Percentiles rank a stretch among this genome's conserved stretches.
phyloP scores from a whole-genome alignment of 345 rosid genomes.

The Pseudoturritis turrita region DNA sequence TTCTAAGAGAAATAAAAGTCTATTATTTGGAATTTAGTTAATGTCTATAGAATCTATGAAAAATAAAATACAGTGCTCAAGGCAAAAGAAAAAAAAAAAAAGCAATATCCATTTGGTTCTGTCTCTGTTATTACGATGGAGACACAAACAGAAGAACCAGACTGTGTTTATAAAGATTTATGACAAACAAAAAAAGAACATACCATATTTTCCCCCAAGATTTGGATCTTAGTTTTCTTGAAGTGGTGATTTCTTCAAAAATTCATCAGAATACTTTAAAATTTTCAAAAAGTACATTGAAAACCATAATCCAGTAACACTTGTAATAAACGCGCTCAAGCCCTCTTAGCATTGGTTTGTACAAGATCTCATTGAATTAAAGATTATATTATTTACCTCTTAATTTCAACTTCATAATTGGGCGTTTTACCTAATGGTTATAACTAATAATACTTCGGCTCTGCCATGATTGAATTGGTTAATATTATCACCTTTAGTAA shows the following conservation, averaged over 20 bases:
- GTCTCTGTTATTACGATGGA: not conserved
- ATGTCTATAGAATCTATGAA: not conserved
- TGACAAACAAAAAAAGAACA: not conserved
- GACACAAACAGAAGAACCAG: not conserved
- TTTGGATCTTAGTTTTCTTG: not conserved
- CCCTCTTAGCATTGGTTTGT: not conserved
- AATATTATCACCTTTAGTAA: not conserved
- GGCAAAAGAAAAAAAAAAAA: not conserved
- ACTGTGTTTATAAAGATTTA: not conserved
- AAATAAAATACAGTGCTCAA: not conserved
- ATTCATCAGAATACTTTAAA: too few species aligned
- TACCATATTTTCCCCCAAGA: not conserved
- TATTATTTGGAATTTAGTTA: not conserved
- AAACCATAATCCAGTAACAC: not conserved
- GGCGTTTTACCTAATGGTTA: not conserved
- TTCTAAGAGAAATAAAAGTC: not conserved
- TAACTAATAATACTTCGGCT: not conserved
- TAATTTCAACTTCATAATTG: not conserved
- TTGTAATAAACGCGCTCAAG: not conserved
- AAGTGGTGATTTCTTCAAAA: not conserved
- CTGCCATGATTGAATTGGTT: not conserved
- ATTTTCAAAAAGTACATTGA: too few species aligned
- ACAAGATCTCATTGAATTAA: not conserved
- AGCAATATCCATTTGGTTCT: not conserved
- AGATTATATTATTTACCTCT: not conserved